These are phyloP conservation scores for Ettlia oleoabundans DNA, from an alignment of 139 green algal species.

Conservation along the genomic window DNA sequence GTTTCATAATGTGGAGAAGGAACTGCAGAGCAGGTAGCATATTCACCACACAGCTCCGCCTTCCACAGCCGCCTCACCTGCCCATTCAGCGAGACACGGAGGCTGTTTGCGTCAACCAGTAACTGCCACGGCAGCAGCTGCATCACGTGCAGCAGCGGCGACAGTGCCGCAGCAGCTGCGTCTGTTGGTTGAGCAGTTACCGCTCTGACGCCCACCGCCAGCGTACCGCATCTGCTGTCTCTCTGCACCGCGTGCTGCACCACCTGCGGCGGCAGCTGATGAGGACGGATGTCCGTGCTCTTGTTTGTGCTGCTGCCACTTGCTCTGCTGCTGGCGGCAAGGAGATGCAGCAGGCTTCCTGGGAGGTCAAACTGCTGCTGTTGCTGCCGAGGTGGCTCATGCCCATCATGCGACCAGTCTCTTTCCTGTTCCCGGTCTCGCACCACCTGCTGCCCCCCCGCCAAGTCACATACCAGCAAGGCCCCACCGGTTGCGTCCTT, in stretches of 20 bases:
- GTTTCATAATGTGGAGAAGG: too few relatives aligned
- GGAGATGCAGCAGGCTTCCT: too few relatives aligned
- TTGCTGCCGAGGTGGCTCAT: too few relatives aligned
- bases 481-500: not conserved
- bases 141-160: constrained; percentile 61
- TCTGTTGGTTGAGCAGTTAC: too few relatives aligned
- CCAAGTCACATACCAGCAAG: not conserved
- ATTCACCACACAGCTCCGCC: not conserved
- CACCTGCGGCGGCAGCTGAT: constrained; percentile 48
- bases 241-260: constrained; percentile 27
- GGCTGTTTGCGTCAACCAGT: constrained; percentile 71
- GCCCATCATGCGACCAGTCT: too few relatives aligned
- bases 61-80: too few relatives aligned
- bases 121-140: constrained; percentile 89
- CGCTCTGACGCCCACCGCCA: constrained; percentile 32
- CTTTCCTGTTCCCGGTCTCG: too few relatives aligned
- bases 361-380: too few relatives aligned
- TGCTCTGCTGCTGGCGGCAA: not conserved
- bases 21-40: not conserved
- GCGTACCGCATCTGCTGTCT: not conserved
- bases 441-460: too few relatives aligned
- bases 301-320: too few relatives aligned
- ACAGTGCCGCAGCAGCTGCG: constrained; percentile 48
- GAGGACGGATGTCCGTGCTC: too few relatives aligned
- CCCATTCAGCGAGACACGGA: constrained; percentile 73